Conservation (phyloP, 345 rosid genomes). For the Clausena lansium region DNA sequence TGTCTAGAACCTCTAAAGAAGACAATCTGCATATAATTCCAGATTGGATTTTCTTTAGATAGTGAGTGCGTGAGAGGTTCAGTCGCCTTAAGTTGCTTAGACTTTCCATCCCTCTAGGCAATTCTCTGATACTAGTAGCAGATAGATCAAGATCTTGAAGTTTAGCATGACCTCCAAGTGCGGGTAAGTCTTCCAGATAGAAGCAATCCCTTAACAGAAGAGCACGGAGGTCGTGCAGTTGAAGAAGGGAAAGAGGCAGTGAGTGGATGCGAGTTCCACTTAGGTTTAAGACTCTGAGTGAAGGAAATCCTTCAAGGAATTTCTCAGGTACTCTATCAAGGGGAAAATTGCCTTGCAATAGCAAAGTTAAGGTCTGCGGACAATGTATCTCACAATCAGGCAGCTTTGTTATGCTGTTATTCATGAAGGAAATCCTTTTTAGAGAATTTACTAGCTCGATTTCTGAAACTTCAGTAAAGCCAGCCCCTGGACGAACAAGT, state of each 20-base stretch:
- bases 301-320: slow-evolving; percentile 31
- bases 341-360: slow-evolving; percentile 35
- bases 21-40: slow-evolving; percentile 31
- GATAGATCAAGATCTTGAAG: slow-evolving; percentile 42
- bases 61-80: slow-evolving; percentile 38
- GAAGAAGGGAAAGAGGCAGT: slow-evolving; percentile 30
- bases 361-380: slow-evolving; percentile 26
- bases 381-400: slow-evolving; percentile 22
- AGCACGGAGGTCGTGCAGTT: slow-evolving; percentile 29
- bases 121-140: slow-evolving; percentile 29
- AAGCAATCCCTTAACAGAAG: slow-evolving; percentile 35
- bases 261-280: slow-evolving; percentile 30
- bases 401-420: slow-evolving; percentile 25
- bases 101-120: slow-evolving; percentile 33
- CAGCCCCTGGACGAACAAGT: slow-evolving; percentile 32
- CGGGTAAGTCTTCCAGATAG: slow-evolving; percentile 34
- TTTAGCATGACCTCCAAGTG: slow-evolving; percentile 30
- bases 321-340: slow-evolving; percentile 18
- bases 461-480: slow-evolving; percentile 22
- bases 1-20: slow-evolving; percentile 40
- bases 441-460: slow-evolving; percentile 24
- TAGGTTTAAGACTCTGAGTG: slow-evolving; percentile 34
- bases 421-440: slow-evolving; percentile 44
- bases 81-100: slow-evolving; percentile 29
- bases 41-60: slow-evolving; percentile 30